Conservation (phyloP, 768 basidiomycete genomes). For the Kondoa malvinella region DNA sequence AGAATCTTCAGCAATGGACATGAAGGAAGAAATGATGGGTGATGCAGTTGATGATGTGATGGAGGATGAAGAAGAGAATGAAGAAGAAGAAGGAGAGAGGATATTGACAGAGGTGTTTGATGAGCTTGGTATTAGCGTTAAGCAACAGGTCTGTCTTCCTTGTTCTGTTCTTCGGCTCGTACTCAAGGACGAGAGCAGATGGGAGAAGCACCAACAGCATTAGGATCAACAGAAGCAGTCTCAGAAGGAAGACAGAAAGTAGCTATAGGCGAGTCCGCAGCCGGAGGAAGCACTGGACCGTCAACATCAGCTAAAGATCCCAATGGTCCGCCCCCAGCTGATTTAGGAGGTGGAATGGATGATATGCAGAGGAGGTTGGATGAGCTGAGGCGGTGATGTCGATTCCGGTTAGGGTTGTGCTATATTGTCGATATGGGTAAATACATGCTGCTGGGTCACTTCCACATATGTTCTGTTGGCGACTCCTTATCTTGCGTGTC, state of each 20-base stretch:
- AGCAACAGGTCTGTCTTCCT: conserved; percentile 51
- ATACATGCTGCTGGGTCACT: too few species aligned
- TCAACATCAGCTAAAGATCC: conserved; percentile 26
- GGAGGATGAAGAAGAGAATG: conserved; percentile 67
- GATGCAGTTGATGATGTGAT: conserved; percentile 95
- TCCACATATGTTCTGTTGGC: too few species aligned
- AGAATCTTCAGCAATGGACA: conserved; percentile 96
- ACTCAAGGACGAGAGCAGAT: too few species aligned
- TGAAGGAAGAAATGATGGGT: conserved; percentile 99
- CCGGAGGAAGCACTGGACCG: conserved; percentile 35
- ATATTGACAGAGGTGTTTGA: conserved; percentile 90
- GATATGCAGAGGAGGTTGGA: conserved; percentile 84
- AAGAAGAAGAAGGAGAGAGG: conserved; percentile 89
- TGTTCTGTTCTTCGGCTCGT: too few species aligned
- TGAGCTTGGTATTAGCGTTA: conserved; percentile 82
- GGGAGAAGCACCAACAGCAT: conserved; percentile 25
- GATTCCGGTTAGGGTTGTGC: too few species aligned
- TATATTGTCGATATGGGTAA: too few species aligned
- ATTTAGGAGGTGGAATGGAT: conserved; percentile 49
- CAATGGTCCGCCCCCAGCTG: conserved; percentile 32
- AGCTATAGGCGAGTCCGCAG: conserved; percentile 55
- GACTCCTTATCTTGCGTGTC: too few species aligned
- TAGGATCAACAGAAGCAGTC: conserved; percentile 27
- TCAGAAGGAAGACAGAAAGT: conserved; percentile 57
- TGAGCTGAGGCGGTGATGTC: too few species aligned